Base-by-base conservation (phyloP, 139 green algal species). In the Closterium sp. region DNA sequence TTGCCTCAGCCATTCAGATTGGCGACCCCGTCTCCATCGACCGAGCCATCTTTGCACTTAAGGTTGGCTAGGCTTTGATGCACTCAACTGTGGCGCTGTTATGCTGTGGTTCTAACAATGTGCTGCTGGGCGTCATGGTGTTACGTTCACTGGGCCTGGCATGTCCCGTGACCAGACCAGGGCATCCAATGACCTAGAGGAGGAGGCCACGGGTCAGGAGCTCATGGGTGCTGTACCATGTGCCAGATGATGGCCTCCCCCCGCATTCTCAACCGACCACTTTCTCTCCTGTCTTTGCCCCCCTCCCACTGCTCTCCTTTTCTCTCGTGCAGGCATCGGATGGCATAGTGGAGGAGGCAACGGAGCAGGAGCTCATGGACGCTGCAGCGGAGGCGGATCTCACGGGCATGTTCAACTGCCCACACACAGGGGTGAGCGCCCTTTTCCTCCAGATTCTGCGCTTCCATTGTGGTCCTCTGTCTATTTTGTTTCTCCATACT, bases 301-400 rank as follows among this genome's bases (percentile, higher is more conserved):
- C 13, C 31, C 10, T 70, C 13, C 86, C 86, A 24, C 10, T 85
- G 2, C 24, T 92, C 28, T 42, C 34, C 9, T 6, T 6, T 42
- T 6, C 13, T 9, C 38, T 9, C 13, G 38, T 17, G 7, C 73
- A 91, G 91, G 89, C 92, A 22, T 89, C 94, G 27, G 94, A 99
- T 92, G 98, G 98, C 70, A 96, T 99, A 42, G 98, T 99, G 73
- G 98, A 99, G 96, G 98, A 99, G 95, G 98, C 98, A 1, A 98
- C 91, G 6, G 98, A 99, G 96, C 98, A 99, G 95, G 98, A 99
- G 95, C 96, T 99, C 28, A 99, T 99, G 98, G 98, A 99, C 87
- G 98, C 98, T 42, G 97, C 98, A 9, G 98, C 98, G 13, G 96
- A 97, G 27, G 98, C 97, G 7, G 98, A 99, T 94, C 95, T 97